Base-by-base conservation (phyloP, 495 filamentous ascomycete genomes). In the Hamigera avellanea region DNA sequence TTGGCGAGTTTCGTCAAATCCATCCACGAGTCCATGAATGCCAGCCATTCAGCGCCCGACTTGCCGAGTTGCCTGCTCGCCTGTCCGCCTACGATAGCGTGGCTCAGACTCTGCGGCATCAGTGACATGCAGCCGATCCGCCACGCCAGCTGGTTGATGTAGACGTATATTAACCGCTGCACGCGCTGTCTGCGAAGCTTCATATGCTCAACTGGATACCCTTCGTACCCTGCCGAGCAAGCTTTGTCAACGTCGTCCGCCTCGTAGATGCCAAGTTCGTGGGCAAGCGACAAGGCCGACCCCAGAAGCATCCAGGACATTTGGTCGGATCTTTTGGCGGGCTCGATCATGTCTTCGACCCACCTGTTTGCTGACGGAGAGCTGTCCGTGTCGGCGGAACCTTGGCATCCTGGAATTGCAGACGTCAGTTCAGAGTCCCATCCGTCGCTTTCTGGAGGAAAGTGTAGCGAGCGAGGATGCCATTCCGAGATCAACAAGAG, bases 251-350 rank as follows among this genome's bases (percentile, higher is more conserved):
- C 42, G 15, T 57, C 54, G 33, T 66, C 57, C 0, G 59, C 54
- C 33, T 73, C 67, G 33, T 69, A 73, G 6, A 73, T 55, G 1
- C 66, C 66, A 14, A 73, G 45, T 36, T 71, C 69, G 35, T 73
- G 65, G 0, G 65, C 59, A 13, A 73, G 57, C n/a, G 67, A 68
- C 8, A 71, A 43, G 0, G 62, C 69, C 42, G 59, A 69, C 0
- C 69, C 69, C 12, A 73, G 56, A 6, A 68, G 42, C 65, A 72
- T 72, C 69, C 69, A 73, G 0, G 68, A 71, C 69, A 73, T 72
- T n/a, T 67, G 63, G 42, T 73, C 69, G 1, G 68, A 72, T 40
- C 69, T 45, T 33, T 62, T 55, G 8, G 69, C 67, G 3, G 67
- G 67, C 35, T 73, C 69, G 34, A 70, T 64, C 46, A 68, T 64